A percentile compares a stretch with the other conserved stretches of the same genome.
Evolutionary conservation across 177 flowering plant genomes (phyloP).

Genomic region (Telopea speciosissima): DNA sequence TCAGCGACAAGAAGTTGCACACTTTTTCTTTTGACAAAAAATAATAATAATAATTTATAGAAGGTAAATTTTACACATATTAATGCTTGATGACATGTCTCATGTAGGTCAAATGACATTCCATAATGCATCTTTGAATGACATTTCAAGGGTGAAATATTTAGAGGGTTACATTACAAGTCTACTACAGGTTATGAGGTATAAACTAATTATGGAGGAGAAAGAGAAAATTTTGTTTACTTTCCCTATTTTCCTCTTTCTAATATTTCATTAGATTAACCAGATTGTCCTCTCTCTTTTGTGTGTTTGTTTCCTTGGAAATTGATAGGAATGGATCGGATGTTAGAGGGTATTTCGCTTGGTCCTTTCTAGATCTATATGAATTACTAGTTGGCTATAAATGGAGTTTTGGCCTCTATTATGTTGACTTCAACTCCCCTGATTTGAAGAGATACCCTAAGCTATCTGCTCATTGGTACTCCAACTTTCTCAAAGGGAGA

Average conservation of each 20-base stretch:
- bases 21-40: too few species aligned
- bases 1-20: too few species aligned
- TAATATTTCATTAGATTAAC: too few species aligned
- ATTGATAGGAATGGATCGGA: constrained; percentile 19
- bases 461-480: constrained; percentile 37
- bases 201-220: too few species aligned
- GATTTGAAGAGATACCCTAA: constrained; percentile 25
- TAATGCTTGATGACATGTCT: too few species aligned
- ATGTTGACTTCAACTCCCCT: constrained; percentile 33
- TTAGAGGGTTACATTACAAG: constrained; percentile 9
- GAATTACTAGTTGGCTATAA: constrained; percentile 29
- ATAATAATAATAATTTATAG: too few species aligned
- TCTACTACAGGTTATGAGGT: constrained; percentile 18
- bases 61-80: too few species aligned
- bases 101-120: not conserved
- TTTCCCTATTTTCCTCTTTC: not conserved
- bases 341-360: constrained; percentile 29
- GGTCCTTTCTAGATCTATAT: constrained; percentile 41
- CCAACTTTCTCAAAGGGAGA: constrained; percentile 41
- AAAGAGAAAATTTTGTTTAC: too few species aligned
- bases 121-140: not conserved
- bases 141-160: constrained; percentile 13
- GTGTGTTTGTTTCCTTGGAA: too few species aligned
- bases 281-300: too few species aligned
- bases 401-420: constrained; percentile 30